Conservation (phyloP, 306 rosid genomes). For the Lathyrus tuberosus region DNA sequence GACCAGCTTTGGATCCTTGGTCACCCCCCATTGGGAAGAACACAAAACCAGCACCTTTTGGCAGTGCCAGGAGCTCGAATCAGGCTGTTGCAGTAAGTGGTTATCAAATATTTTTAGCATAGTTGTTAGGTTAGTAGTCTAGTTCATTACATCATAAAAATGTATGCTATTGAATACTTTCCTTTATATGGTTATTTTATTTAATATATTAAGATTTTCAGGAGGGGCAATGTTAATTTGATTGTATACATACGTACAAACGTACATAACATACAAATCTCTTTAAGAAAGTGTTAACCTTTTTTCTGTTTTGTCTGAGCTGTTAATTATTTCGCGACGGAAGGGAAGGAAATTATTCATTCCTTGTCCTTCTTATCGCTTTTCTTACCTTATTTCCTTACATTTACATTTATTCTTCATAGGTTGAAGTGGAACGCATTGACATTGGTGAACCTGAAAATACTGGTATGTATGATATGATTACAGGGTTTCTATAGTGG, state of each 20-base stretch:
- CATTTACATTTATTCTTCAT: constrained; percentile 33
- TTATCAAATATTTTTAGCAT: constrained; percentile 19
- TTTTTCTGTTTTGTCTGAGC: not conserved
- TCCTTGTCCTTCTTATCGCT: constrained; percentile 24
- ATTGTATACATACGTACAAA: not conserved
- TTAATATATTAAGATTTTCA: not conserved
- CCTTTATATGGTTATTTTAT: not conserved
- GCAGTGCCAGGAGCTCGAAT: constrained; percentile 50
- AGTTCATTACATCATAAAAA: not conserved
- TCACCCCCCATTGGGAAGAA: constrained; percentile 72
- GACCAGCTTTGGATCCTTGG: constrained; percentile 58
- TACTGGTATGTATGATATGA: constrained; percentile 55
- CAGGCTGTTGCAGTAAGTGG: constrained; percentile 64
- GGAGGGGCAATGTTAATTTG: constrained; percentile 5
- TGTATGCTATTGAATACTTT: not conserved
- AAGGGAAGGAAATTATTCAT: constrained; percentile 22
- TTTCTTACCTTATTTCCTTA: not conserved
- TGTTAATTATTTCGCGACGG: constrained; percentile 12
- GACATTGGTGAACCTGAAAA: constrained; percentile 76
- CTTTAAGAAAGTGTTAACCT: too few species aligned
- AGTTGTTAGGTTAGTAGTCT: not conserved
- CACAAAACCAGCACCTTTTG: constrained; percentile 47
- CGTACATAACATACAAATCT: not conserved
- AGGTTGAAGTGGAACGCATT: constrained; percentile 93
- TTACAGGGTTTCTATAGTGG: constrained; percentile 31